Evolutionary conservation across 768 basidiomycete genomes (phyloP).

Genomic region (Suillus ampliporus): DNA sequence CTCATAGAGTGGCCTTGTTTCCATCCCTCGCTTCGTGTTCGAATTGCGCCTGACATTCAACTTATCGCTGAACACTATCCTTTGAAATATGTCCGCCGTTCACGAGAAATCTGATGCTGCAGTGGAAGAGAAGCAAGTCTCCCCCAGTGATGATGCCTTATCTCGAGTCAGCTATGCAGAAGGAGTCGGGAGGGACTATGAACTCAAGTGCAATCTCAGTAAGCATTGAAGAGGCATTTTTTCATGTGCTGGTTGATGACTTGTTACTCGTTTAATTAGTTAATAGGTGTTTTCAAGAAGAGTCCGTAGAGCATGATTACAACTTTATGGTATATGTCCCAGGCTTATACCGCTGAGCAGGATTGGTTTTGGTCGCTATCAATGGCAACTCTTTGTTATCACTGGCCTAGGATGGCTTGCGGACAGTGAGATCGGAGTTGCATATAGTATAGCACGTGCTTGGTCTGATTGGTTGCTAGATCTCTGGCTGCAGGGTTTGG

Average conservation of each 20-base stretch:
- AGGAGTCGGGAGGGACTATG: constrained; percentile 38
- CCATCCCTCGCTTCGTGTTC: neutral
- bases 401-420: constrained; percentile 56
- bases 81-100: neutral
- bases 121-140: constrained; percentile 23
- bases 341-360: constrained; percentile 28
- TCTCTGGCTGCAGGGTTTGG: constrained; percentile 53
- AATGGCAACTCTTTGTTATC: constrained; percentile 51
- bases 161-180: constrained; percentile 17
- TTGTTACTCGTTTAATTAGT: constrained; percentile 32
- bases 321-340: neutral
- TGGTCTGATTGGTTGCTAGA: constrained; percentile 20
- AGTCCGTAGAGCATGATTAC: constrained; percentile 38
- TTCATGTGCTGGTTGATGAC: neutral
- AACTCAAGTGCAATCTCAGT: constrained; percentile 41
- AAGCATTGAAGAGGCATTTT: constrained; percentile 14
- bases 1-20: neutral
- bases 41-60: neutral
- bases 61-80: neutral
- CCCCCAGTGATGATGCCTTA: constrained; percentile 20
- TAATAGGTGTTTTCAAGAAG: constrained; percentile 52
- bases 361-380: constrained; percentile 57
- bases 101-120: constrained; percentile 7
- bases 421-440: constrained; percentile 44
- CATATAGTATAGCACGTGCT: constrained; percentile 39